Conservation (phyloP, 1,284 basidiomycete genomes). For the Acaromyces ingoldii region DNA sequence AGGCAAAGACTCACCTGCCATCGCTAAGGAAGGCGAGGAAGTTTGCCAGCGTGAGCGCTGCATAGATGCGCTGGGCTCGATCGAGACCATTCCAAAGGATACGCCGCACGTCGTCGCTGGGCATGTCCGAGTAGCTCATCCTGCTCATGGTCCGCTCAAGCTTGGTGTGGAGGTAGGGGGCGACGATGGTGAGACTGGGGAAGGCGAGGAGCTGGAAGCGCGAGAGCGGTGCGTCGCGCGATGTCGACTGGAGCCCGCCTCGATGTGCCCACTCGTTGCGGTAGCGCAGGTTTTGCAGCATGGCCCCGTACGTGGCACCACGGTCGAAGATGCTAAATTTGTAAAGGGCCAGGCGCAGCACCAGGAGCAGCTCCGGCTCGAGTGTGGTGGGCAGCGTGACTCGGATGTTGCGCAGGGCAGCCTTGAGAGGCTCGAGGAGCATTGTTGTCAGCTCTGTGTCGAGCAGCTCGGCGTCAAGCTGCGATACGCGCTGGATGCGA, state of each 20-base stretch:
- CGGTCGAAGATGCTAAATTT: conserved; percentile 76
- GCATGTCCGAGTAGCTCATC: conserved; percentile 74
- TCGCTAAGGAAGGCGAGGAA: conserved; percentile 81
- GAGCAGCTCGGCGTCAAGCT: conserved; percentile 85
- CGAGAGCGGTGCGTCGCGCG: conserved; percentile 31
- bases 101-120: conserved; percentile 55
- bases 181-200: conserved; percentile 67
- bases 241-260: conserved; percentile 30
- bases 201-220: conserved; percentile 56
- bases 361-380: conserved; percentile 73
- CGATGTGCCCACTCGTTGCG: conserved; percentile 49
- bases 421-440: conserved; percentile 74
- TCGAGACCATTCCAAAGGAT: conserved; percentile 67
- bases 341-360: conserved; percentile 74
- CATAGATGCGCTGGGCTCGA: conserved; percentile 64
- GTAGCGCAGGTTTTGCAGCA: conserved; percentile 72
- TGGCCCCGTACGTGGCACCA: conserved; percentile 82
- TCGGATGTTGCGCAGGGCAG: conserved; percentile 61
- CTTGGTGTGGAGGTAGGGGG: conserved; percentile 73
- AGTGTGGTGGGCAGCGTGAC: conserved; percentile 63
- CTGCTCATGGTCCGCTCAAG: conserved; percentile 72
- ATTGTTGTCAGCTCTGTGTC: conserved; percentile 82
- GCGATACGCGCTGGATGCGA: conserved; percentile 64
- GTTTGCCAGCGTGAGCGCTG: conserved; percentile 63
- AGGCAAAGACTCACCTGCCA: conserved; percentile 63